These are phyloP conservation scores for Penicillium sp. DNA, from an alignment of 2,329 filamentous ascomycete species.

Conservation along the genomic window DNA sequence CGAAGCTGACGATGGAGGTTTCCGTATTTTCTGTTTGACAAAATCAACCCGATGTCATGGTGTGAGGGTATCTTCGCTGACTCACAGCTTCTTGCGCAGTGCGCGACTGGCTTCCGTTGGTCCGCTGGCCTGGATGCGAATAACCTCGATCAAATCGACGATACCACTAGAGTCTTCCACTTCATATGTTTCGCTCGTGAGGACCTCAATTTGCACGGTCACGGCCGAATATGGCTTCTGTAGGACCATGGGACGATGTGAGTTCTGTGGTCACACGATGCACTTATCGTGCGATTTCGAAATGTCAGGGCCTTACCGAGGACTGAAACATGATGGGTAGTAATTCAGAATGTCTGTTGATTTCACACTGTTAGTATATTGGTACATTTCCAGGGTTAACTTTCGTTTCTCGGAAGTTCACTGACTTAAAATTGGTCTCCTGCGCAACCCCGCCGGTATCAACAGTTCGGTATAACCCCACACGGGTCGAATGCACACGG, in stretches of 20 bases:
- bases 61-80: conserved; percentile 1
- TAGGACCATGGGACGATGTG: not conserved
- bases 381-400: too few relatives aligned
- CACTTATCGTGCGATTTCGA: conserved; percentile 3
- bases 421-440: not conserved
- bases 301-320: conserved; percentile 24
- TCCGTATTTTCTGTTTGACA: conserved; percentile 72
- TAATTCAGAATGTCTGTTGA: not conserved
- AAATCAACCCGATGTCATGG: not conserved
- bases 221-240: conserved; percentile 90
- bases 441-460: not conserved
- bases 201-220: conserved; percentile 84
- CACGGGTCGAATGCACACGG: conserved; percentile 9
- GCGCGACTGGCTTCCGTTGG: conserved; percentile 87
- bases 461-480: conserved; percentile 10
- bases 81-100: conserved; percentile 87
- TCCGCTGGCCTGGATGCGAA: conserved; percentile 82
- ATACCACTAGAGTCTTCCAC: conserved; percentile 91
- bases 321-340: conserved; percentile 37
- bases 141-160: conserved; percentile 89
- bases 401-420: not conserved
- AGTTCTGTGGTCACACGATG: conserved; percentile 5
- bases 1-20: conserved; percentile 89
- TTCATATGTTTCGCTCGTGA: conserved; percentile 85
- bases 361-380: not conserved